These are phyloP conservation scores for Udeniomyces megalosporus DNA, from an alignment of 768 basidiomycete species.

Conservation along the genomic window DNA sequence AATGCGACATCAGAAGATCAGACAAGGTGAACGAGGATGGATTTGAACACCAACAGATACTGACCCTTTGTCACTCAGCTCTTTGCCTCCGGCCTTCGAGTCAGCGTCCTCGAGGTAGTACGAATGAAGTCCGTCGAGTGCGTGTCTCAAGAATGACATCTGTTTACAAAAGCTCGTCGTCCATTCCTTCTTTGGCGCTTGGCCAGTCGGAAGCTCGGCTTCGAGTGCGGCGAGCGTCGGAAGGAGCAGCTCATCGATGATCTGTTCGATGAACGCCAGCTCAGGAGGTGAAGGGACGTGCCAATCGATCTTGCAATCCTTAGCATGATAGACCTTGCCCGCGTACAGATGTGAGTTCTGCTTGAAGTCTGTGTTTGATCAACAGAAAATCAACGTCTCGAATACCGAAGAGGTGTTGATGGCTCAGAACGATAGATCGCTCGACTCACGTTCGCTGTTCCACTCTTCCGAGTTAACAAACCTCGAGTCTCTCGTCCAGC, in stretches of 20 bases:
- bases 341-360: constrained; percentile 54
- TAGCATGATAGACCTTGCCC: constrained; percentile 58
- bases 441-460: constrained; percentile 45
- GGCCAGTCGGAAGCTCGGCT: constrained; percentile 36
- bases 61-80: background rate
- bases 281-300: constrained; percentile 57
- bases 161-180: constrained; percentile 28
- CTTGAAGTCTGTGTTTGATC: constrained; percentile 50
- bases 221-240: constrained; percentile 47
- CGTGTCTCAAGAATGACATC: constrained; percentile 8
- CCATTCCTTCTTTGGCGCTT: constrained; percentile 56
- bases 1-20: background rate
- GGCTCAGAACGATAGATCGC: background rate
- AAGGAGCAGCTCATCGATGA: constrained; percentile 51
- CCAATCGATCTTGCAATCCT: constrained; percentile 69
- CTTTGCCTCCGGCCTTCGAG: constrained; percentile 17
- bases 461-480: constrained; percentile 67
- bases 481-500: constrained; percentile 63
- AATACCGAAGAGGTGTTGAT: too few species aligned
- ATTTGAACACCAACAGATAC: background rate
- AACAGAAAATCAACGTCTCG: too few species aligned
- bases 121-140: constrained; percentile 24
- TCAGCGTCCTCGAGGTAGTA: constrained; percentile 16
- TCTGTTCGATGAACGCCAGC: constrained; percentile 52
- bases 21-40: constrained; percentile 17